Evolutionary conservation across 2,329 filamentous ascomycete genomes (phyloP).

Genomic region (Trichoderma arundinaceum): DNA sequence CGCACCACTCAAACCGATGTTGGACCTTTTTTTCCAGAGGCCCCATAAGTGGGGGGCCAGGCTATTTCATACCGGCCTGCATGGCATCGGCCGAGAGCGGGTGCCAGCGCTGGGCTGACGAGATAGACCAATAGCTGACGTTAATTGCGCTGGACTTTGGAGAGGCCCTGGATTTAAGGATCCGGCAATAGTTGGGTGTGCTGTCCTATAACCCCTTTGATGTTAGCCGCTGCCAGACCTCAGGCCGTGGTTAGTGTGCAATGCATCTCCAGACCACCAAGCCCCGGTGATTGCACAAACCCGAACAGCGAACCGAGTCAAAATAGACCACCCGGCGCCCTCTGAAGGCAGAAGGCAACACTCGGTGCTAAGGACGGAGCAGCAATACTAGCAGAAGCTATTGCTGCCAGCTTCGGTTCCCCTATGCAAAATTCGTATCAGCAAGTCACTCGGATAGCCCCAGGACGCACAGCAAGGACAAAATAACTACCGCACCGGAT

Average conservation of each 20-base stretch:
- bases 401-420: too few relatives aligned
- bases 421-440: too few relatives aligned
- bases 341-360: not conserved
- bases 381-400: too few relatives aligned
- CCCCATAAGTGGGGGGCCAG: constrained; percentile 10
- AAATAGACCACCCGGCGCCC: constrained; percentile 1
- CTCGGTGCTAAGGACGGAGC: too few relatives aligned
- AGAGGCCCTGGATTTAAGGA: constrained; percentile 1
- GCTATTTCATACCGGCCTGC: constrained; percentile 17
- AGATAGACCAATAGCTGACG: constrained; percentile 11
- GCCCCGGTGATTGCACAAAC: constrained; percentile 3
- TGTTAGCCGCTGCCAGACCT: not conserved
- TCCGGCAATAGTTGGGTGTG: constrained; percentile 10
- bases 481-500: too few relatives aligned
- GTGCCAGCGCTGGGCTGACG: constrained; percentile 20
- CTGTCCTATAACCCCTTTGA: constrained; percentile 3
- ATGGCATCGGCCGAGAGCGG: constrained; percentile 29
- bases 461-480: too few relatives aligned
- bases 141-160: not conserved
- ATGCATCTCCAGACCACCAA: not conserved
- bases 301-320: constrained; percentile 16
- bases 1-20: constrained; percentile 2
- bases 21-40: constrained; percentile 1
- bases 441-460: too few relatives aligned
- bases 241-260: not conserved